phyloP scores from a whole-genome alignment of 129 eudicot genomes.

The Helianthus tuberosus region DNA sequence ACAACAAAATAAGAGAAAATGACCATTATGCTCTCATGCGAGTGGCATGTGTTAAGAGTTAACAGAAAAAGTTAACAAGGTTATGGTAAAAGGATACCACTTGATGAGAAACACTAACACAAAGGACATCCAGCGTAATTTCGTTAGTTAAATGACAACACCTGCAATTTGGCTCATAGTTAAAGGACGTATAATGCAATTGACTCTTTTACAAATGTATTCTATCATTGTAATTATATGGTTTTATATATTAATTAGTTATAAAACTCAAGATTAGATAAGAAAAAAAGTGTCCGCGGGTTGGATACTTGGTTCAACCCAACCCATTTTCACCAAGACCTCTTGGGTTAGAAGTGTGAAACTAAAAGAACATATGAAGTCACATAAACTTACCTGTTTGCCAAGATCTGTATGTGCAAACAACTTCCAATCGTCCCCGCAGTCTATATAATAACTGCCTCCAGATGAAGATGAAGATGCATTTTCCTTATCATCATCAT shows the following conservation, averaged over 20 bases:
- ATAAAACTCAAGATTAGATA: not conserved
- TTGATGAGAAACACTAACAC: no score
- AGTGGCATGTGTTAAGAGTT: no score
- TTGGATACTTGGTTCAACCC: not conserved
- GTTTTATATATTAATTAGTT: not conserved
- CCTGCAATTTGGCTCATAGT: no score
- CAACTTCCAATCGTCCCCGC: constrained; percentile 83
- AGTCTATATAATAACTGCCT: constrained; percentile 60
- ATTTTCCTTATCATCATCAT: constrained; percentile 45
- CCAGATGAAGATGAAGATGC: constrained; percentile 32
- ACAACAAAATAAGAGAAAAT: no score
- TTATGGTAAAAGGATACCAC: no score
- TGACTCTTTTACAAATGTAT: not conserved
- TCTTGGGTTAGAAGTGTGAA: constrained; percentile 11
- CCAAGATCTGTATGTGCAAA: constrained; percentile 58
- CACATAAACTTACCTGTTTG: constrained; percentile 48
- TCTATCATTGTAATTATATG: not conserved
- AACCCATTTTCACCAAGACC: not conserved
- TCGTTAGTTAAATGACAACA: no score
- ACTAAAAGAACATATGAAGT: constrained; percentile 10
- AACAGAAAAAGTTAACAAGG: no score
- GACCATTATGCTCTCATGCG: no score
- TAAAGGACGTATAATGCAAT: no score
- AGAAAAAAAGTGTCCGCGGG: not conserved
- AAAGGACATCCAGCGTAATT: no score